Evolutionary conservation across 768 basidiomycete species (phyloP).

Genomic region (Paxillus involutus): DNA sequence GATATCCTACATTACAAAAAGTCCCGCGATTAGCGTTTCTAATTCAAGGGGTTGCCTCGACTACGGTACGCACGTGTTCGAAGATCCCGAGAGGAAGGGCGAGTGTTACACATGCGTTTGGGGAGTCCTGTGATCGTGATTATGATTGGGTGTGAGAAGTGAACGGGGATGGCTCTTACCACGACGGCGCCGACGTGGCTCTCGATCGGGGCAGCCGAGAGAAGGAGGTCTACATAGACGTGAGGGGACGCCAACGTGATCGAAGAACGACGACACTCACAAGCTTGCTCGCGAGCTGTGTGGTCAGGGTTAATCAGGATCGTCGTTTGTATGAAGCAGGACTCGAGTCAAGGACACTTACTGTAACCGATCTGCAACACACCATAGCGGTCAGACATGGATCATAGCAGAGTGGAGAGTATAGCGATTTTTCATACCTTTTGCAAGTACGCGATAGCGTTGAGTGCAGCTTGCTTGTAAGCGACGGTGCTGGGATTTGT

Average conservation of each 20-base stretch:
- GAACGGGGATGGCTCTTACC: constrained; percentile 33
- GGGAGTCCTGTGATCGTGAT: constrained; percentile 52
- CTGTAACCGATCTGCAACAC: constrained; percentile 65
- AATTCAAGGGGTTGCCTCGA: background rate
- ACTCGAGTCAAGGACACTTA: constrained; percentile 33
- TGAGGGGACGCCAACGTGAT: background rate
- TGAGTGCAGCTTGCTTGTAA: constrained; percentile 78
- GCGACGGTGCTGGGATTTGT: constrained; percentile 56
- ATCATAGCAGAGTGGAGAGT: background rate
- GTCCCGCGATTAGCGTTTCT: background rate
- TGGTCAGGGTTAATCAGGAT: background rate
- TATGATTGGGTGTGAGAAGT: background rate
- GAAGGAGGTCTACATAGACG: constrained; percentile 50
- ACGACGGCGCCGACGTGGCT: constrained; percentile 71
- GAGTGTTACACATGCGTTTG: constrained; percentile 76
- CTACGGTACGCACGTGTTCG: constrained; percentile 52
- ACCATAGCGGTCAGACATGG: background rate
- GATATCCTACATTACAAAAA: constrained; percentile 50
- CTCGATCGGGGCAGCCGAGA: constrained; percentile 71
- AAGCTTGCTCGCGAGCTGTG: constrained; percentile 71
- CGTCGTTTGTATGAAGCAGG: background rate
- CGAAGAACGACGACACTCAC: constrained; percentile 33
- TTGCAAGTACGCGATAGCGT: constrained; percentile 70
- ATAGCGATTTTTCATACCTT: constrained; percentile 42
- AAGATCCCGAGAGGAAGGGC: constrained; percentile 79